Conservation (phyloP, 2,329 filamentous ascomycete species). For the Alternaria sp. region DNA sequence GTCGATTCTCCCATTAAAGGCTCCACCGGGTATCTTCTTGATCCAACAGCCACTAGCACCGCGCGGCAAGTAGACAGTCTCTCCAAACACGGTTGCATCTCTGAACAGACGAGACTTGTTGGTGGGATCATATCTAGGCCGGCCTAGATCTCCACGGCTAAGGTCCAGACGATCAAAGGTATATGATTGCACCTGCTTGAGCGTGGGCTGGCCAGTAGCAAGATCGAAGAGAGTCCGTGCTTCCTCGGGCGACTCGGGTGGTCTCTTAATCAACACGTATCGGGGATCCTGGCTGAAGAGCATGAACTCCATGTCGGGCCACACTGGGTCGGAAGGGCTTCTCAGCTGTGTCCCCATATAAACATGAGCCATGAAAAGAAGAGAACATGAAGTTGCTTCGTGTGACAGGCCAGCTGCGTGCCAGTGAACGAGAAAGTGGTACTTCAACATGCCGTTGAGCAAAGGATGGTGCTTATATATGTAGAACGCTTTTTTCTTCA, state of each 20-base stretch:
- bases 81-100: constrained; percentile 6
- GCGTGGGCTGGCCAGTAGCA: background rate
- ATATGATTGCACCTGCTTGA: background rate
- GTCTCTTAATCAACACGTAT: constrained; percentile 3
- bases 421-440: background rate
- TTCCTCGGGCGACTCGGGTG: constrained; percentile 2
- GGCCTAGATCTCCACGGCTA: background rate
- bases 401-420: background rate
- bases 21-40: background rate
- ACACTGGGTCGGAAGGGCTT: background rate
- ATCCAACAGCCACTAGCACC: background rate
- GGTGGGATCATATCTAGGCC: background rate
- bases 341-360: background rate
- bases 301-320: constrained; percentile 15
- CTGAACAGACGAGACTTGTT: background rate
- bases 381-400: background rate
- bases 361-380: background rate
- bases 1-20: background rate
- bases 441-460: background rate
- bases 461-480: background rate
- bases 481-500: background rate
- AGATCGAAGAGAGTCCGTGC: background rate
- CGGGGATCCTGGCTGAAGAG: constrained; percentile 5
- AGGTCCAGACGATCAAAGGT: background rate
- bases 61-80: constrained; percentile 1